phyloP scores from a whole-genome alignment of 441 rosid genomes.

The Sinapis alba region DNA sequence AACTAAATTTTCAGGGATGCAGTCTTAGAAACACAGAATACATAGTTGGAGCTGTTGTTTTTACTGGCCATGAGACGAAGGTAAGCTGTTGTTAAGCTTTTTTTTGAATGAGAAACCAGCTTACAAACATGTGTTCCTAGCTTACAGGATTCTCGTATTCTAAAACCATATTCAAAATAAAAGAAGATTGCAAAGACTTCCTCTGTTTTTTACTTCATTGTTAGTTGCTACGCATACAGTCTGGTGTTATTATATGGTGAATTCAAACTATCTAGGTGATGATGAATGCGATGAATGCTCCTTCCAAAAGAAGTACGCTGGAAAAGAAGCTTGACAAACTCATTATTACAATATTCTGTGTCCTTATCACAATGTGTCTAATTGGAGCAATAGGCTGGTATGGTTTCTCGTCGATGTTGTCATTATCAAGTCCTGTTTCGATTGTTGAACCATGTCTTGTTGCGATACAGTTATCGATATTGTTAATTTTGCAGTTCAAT shows the following conservation, averaged over 20 bases:
- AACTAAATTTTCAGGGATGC: constrained; percentile 76
- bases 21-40: constrained; percentile 95
- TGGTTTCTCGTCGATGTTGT: constrained; percentile 30
- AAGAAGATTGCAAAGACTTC: not conserved
- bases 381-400: constrained; percentile 96
- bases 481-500: constrained; percentile 70
- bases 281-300: constrained; percentile 99
- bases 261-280: constrained; percentile 74
- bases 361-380: constrained; percentile 82
- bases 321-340: constrained; percentile 99
- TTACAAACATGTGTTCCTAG: constrained; percentile 27
- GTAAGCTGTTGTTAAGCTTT: constrained; percentile 50
- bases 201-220: constrained; percentile 13
- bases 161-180: not conserved
- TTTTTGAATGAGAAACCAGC: constrained; percentile 23
- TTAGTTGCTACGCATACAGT: constrained; percentile 4
- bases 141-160: constrained; percentile 13
- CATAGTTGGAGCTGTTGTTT: constrained; percentile 87
- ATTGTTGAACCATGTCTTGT: not conserved
- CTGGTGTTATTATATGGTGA: constrained; percentile 22
- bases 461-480: constrained; percentile 15
- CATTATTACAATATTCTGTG: constrained; percentile 83
- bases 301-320: constrained; percentile 98
- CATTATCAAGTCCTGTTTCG: constrained; percentile 17
- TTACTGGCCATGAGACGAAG: constrained; percentile 99